A percentile compares a stretch with the other conserved stretches of the same genome.
Conservation (phyloP, 805 yeast genomes). For the Huiozyma naganishii region DNA sequence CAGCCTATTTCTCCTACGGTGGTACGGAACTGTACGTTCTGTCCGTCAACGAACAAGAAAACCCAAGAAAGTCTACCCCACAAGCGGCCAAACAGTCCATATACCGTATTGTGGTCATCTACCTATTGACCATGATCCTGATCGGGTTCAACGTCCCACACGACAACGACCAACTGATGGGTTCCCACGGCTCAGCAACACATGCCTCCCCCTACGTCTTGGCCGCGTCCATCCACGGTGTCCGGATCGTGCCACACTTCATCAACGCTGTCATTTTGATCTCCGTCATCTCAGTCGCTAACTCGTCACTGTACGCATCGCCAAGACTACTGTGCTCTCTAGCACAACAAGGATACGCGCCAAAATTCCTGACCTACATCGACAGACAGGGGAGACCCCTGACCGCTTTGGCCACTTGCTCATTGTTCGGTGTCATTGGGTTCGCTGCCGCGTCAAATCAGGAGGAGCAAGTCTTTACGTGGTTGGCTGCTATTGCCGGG, state of each 20-base stretch:
- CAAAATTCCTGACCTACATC: slow-evolving; percentile 39
- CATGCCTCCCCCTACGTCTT: slow-evolving; percentile 67
- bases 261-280: slow-evolving; percentile 66
- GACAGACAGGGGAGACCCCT: slow-evolving; percentile 54
- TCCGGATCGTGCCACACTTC: slow-evolving; percentile 56
- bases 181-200: slow-evolving; percentile 40
- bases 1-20: slow-evolving; percentile 54
- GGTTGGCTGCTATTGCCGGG: slow-evolving; percentile 55
- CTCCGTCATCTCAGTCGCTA: slow-evolving; percentile 68
- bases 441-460: slow-evolving; percentile 48
- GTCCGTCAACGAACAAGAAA: slow-evolving; percentile 57
- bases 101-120: slow-evolving; percentile 52
- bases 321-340: slow-evolving; percentile 61
- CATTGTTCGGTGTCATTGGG: slow-evolving; percentile 47
- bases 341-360: slow-evolving; percentile 67
- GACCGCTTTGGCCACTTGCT: slow-evolving; percentile 40
- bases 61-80: slow-evolving; percentile 50
- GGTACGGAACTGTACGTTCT: slow-evolving; percentile 59
- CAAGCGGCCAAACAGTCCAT: slow-evolving; percentile 55
- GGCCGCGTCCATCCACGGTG: slow-evolving; percentile 53
- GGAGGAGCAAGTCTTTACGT: slow-evolving; percentile 44
- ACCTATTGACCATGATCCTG: slow-evolving; percentile 41
- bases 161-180: slow-evolving; percentile 38
- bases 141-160: slow-evolving; percentile 54
- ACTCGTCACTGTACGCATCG: slow-evolving; percentile 62